Conservation (phyloP, 2,329 filamentous ascomycete genomes). For the Sporothrix protearum region DNA sequence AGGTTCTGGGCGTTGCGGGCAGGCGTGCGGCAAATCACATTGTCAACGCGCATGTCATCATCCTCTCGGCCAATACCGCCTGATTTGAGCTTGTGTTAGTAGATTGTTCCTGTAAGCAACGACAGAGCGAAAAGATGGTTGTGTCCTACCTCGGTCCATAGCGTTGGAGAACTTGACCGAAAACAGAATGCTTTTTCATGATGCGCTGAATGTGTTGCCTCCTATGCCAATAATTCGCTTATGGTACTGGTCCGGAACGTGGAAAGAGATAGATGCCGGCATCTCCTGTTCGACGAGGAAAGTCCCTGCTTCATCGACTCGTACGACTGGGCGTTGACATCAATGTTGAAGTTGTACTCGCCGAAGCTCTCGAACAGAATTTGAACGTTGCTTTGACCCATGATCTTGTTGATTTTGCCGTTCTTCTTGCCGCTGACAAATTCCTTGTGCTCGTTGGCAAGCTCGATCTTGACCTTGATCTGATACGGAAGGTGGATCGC, state of each 20-base stretch:
- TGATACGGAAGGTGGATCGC: constrained; percentile 84
- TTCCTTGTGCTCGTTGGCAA: constrained; percentile 98
- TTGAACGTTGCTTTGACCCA: constrained; percentile 98
- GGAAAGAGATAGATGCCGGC: constrained; percentile 98
- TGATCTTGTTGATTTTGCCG: constrained; percentile 99
- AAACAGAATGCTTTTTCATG: constrained; percentile 99
- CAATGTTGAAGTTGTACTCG: constrained; percentile 99
- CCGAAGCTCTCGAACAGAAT: constrained; percentile 99
- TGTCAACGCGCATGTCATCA: constrained; percentile 97
- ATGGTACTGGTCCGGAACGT: constrained; percentile 98
- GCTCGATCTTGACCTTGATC: constrained; percentile 95
- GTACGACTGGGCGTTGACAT: constrained; percentile 88
- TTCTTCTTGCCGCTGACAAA: constrained; percentile 99
- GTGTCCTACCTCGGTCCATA: constrained; percentile 75
- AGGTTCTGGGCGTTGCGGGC: constrained; percentile 95
- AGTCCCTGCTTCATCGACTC: constrained; percentile 92
- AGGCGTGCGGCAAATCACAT: constrained; percentile 96
- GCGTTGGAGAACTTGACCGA: constrained; percentile 99
- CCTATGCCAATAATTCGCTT: constrained; percentile 99
- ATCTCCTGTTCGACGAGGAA: constrained; percentile 97
- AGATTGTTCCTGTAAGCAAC: not conserved
- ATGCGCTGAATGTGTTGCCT: constrained; percentile 98
- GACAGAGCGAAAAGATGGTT: no score
- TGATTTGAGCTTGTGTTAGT: constrained; percentile 22
- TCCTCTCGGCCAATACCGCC: constrained; percentile 86